Conservation (phyloP, 345 rosid species). For the Microcos paniculata region DNA sequence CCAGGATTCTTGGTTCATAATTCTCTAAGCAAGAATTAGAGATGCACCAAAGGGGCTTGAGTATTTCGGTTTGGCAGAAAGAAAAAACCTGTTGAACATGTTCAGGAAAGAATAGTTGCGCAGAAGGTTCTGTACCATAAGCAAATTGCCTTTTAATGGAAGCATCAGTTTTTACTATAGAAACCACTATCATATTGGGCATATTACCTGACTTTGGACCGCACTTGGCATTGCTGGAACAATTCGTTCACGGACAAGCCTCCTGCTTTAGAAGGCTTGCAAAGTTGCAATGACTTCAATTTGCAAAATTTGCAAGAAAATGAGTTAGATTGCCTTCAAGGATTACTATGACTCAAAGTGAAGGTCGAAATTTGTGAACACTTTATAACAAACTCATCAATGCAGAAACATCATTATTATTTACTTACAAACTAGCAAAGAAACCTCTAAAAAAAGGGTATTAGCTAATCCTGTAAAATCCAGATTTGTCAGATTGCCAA, state of each 20-base stretch:
- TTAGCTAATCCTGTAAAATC: constrained; percentile 50
- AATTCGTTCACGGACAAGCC: constrained; percentile 93
- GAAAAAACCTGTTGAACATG: constrained; percentile 30
- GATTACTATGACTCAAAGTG: not conserved
- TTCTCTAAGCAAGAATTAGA: constrained; percentile 20
- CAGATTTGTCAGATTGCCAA: constrained; percentile 94
- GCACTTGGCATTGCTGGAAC: constrained; percentile 99
- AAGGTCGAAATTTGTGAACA: not conserved
- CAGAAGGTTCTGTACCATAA: constrained; percentile 30
- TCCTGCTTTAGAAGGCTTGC: constrained; percentile 97
- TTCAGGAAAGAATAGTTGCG: constrained; percentile 28
- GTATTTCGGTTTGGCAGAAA: constrained; percentile 31
- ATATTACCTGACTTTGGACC: constrained; percentile 93
- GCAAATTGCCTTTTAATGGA: constrained; percentile 2
- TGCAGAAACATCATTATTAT: not conserved
- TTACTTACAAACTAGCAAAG: not conserved
- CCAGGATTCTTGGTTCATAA: constrained; percentile 28
- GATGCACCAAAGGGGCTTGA: constrained; percentile 19
- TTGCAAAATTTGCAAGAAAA: constrained; percentile 39
- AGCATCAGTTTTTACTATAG: not conserved
- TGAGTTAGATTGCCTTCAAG: constrained; percentile 8
- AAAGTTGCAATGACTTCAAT: constrained; percentile 94
- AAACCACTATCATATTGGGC: not conserved
- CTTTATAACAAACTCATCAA: not conserved
- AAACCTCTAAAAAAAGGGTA: not conserved